A percentile compares a stretch with the other conserved stretches of the same genome.
Evolutionary conservation across 2,329 filamentous ascomycete genomes (phyloP).

Genomic region (Beauveria sp.): DNA sequence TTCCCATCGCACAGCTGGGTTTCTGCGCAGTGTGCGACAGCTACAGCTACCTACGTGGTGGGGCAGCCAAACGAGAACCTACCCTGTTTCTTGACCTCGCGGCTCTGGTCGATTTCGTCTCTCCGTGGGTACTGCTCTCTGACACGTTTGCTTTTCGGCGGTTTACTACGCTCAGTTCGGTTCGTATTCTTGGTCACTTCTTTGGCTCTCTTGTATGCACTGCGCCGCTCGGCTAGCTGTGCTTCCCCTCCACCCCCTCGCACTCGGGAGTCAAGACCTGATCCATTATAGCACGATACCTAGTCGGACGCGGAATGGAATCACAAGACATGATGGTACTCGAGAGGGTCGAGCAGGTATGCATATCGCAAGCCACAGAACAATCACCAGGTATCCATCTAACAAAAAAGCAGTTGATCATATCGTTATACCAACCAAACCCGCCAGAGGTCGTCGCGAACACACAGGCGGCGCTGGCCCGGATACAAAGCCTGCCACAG

Average conservation of each 20-base stretch:
- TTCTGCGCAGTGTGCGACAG: too few relatives aligned
- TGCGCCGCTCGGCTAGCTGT: not conserved
- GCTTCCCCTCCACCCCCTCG: not conserved
- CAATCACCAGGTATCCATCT: not conserved
- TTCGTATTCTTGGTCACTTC: not conserved
- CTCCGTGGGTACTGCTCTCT: not conserved
- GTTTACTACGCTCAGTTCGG: not conserved
- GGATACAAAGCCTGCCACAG: slow-evolving; percentile 67
- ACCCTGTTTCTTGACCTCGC: not conserved
- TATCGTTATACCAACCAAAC: slow-evolving; percentile 46
- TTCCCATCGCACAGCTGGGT: not conserved
- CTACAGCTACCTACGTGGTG: not conserved
- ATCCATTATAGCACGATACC: too few relatives aligned
- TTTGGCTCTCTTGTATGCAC: not conserved
- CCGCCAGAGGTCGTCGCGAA: slow-evolving; percentile 38
- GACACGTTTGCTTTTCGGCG: not conserved
- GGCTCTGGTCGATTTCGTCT: not conserved
- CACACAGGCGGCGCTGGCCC: slow-evolving; percentile 67
- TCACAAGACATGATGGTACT: not conserved
- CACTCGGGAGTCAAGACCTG: too few relatives aligned
- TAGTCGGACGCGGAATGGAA: not conserved
- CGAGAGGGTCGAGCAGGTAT: slow-evolving; percentile 11
- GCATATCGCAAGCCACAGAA: not conserved
- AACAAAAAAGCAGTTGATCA: slow-evolving; percentile 32
- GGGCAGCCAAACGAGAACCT: not conserved